A percentile compares a stretch with the other conserved stretches of the same genome.
These are phyloP conservation scores for Penicillium antarcticum DNA, from an alignment of 495 filamentous ascomycete species.

Conservation along the genomic window DNA sequence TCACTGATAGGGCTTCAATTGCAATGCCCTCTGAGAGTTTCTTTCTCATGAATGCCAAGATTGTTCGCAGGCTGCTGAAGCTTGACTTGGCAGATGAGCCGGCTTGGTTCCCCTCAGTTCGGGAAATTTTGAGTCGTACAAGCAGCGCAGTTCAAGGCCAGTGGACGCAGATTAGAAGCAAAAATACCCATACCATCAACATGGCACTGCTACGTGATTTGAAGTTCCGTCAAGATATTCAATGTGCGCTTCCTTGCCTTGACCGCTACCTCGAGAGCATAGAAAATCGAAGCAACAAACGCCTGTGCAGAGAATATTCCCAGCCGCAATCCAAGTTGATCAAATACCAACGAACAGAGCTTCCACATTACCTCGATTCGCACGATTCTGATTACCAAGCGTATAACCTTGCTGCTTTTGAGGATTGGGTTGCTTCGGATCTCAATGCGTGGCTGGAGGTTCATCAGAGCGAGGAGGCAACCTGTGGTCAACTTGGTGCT, in stretches of 20 bases:
- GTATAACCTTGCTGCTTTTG: conserved; percentile 27
- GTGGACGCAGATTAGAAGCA: conserved; percentile 3
- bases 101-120: conserved; percentile 9
- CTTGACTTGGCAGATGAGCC: conserved; percentile 14
- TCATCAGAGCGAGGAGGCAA: too few species aligned
- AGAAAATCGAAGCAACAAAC: too few species aligned
- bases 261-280: too few species aligned
- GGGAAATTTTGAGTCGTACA: not conserved
- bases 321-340: too few species aligned
- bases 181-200: too few species aligned
- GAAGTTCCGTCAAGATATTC: too few species aligned
- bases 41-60: conserved; percentile 48
- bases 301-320: too few species aligned
- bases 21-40: conserved; percentile 28
- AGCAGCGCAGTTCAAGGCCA: not conserved
- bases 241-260: too few species aligned
- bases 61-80: conserved; percentile 47
- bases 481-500: conserved; percentile 21
- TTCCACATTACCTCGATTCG: not conserved
- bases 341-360: not conserved
- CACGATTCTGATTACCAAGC: not conserved
- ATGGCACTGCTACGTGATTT: too few species aligned
- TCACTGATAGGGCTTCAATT: conserved; percentile 30
- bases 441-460: conserved; percentile 38
- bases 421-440: conserved; percentile 40